Evolutionary conservation across 176 grass and related monocot species (phyloP).

Genomic region (Eremochloa ophiuroides): DNA sequence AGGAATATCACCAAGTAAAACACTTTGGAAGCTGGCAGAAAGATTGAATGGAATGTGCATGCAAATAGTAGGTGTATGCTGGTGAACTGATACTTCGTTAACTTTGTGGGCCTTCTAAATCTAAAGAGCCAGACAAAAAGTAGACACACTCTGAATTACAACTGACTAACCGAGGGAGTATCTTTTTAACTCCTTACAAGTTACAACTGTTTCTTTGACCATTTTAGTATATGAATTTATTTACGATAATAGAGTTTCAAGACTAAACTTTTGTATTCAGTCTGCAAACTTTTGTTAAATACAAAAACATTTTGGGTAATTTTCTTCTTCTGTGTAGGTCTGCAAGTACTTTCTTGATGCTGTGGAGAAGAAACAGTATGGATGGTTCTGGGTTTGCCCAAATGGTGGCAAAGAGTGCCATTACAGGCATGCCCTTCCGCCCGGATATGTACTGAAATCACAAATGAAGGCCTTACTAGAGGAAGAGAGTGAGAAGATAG

Average conservation of each 20-base stretch:
- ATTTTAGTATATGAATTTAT: neutral
- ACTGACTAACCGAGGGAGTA: neutral
- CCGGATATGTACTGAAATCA: constrained; percentile 95
- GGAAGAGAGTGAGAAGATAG: constrained; percentile 84
- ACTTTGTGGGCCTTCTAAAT: neutral
- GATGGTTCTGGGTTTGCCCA: constrained; percentile 99
- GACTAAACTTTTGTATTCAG: neutral
- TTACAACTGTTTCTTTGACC: neutral
- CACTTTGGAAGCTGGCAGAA: neutral
- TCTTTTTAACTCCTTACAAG: neutral
- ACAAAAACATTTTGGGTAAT: constrained; percentile 3
- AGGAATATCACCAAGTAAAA: neutral
- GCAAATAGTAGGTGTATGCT: neutral
- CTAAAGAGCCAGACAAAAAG: neutral
- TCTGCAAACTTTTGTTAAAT: neutral
- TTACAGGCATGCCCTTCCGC: constrained; percentile 92
- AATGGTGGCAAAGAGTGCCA: constrained; percentile 94
- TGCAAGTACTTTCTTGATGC: constrained; percentile 97
- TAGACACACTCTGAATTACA: neutral
- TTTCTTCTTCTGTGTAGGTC: constrained; percentile 53
- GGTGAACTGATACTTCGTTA: neutral
- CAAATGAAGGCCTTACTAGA: constrained; percentile 99
- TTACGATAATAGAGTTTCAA: neutral
- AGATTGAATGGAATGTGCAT: neutral
- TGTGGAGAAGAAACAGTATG: constrained; percentile 99